These are phyloP conservation scores for Nitzschia putrida DNA, from an alignment of 108 stramenopile species.

Conservation along the genomic window DNA sequence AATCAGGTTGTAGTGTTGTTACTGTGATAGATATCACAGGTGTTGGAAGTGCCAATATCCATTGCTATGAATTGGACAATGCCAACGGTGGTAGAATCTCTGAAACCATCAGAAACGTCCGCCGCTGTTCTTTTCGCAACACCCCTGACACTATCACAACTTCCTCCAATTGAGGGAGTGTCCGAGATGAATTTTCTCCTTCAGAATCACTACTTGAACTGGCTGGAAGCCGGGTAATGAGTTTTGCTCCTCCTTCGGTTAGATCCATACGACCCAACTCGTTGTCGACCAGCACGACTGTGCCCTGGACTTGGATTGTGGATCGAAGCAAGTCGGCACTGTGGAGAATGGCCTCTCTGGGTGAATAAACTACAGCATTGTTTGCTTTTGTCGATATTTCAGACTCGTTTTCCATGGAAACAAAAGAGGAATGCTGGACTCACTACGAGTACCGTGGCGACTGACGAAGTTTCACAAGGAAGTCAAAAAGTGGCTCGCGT, in stretches of 20 bases:
- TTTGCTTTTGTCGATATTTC: too few species aligned
- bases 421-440: neutral
- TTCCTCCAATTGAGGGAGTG: neutral
- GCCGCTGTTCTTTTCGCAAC: conserved; percentile 3
- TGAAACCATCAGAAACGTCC: conserved; percentile 3
- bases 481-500: neutral
- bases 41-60: too few species aligned
- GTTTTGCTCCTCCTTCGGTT: neutral
- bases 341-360: neutral
- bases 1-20: too few species aligned
- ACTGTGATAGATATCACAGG: too few species aligned
- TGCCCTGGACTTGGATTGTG: neutral
- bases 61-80: too few species aligned
- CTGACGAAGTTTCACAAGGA: neutral
- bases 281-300: neutral
- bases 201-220: neutral
- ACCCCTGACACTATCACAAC: neutral
- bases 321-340: neutral
- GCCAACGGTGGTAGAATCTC: too few species aligned
- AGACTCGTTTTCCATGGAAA: neutral
- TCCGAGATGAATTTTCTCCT: neutral
- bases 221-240: neutral
- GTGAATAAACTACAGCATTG: neutral
- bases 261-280: neutral
- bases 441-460: neutral